Evolutionary conservation across 2,329 filamentous ascomycete species (phyloP).

Genomic region (Ophiostoma fasciatum): DNA sequence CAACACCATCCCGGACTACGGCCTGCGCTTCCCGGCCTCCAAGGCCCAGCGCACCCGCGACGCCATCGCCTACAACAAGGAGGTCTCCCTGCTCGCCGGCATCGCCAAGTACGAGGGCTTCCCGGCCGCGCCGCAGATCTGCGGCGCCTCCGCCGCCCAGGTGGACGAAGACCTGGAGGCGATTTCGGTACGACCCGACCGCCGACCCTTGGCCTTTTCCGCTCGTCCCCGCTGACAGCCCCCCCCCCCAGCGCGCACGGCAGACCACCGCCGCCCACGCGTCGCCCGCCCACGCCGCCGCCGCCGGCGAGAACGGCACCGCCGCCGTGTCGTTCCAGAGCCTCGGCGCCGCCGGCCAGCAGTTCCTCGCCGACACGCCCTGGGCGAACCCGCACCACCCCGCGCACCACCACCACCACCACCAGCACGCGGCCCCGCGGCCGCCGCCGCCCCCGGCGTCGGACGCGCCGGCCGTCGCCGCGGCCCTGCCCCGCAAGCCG

Average conservation of each 20-base stretch:
- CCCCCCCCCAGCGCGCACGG: too few species aligned
- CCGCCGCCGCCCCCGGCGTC: too few species aligned
- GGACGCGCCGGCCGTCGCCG: background rate
- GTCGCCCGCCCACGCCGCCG: background rate
- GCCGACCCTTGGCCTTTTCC: background rate
- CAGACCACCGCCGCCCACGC: too few species aligned
- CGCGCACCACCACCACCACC: slow-evolving; percentile 28
- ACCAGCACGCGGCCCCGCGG: background rate
- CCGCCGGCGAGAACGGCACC: background rate
- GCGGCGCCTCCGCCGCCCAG: slow-evolving; percentile 54
- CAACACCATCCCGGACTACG: slow-evolving; percentile 67
- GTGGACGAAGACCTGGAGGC: slow-evolving; percentile 76
- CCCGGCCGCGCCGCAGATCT: slow-evolving; percentile 80
- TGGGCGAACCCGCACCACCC: slow-evolving; percentile 86
- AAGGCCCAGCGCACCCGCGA: slow-evolving; percentile 66
- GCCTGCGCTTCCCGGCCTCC: slow-evolving; percentile 64
- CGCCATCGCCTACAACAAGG: slow-evolving; percentile 83
- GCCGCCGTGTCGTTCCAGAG: slow-evolving; percentile 25
- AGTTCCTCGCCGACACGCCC: slow-evolving; percentile 76
- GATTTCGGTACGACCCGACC: slow-evolving; percentile 82
- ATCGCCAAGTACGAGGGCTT: slow-evolving; percentile 94
- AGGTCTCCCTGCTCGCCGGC: slow-evolving; percentile 81
- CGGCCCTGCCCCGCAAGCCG: too few species aligned
- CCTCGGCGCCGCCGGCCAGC: slow-evolving; percentile 58
- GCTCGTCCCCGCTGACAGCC: too few species aligned